Evolutionary conservation across 148 eudicot species (phyloP), one percentile per base, ranked within the genome.

Genomic region (Nyssa sinensis): DNA sequence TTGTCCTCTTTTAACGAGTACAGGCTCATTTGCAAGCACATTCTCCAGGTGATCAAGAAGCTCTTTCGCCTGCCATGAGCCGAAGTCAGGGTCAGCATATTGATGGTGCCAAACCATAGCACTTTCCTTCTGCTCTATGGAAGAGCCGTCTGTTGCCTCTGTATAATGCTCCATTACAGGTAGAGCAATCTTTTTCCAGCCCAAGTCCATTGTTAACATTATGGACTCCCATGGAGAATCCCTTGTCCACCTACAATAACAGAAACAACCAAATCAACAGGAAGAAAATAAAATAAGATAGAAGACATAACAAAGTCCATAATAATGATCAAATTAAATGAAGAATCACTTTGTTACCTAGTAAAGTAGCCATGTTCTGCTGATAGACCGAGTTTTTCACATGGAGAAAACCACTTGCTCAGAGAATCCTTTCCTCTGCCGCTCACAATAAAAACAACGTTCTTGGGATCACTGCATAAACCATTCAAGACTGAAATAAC

Each of bases 11-110:
- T 89, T 91, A 27, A 89, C 96, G 11, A 86, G 88, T 7, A 91
- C 98, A 12, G 96, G 98, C 67, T 91, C 96, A 67, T 93, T 93
- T 13, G 96, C 93, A 61, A 93, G 92, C 63, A 93, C 98, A 69
- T 83, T 91, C 73, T 91, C 93, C 65, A 93, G 81, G 74, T 93
- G 96, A 83, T 93, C 93, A 55, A 87, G 92, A 28, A 93, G 84
- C 78, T 93, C 98, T 67, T 91, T 91, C 0, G 96, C 89, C 67
- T 93, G 98, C 79, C 89, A 86, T 19, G 84, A 74, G 1, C 96
- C 96, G 11, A 93, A 93, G 67, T 93, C 96, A 0, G 86, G 85
- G 70, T 87, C 98, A 7, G 96, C 90, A 70, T 91, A 92, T 71
- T 85, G 89, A 82, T 89, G 89, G 73, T 91, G 92, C 98, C 98